phyloP scores from a whole-genome alignment of 805 yeast genomes.

The Kluyveromyces nonfermentans region DNA sequence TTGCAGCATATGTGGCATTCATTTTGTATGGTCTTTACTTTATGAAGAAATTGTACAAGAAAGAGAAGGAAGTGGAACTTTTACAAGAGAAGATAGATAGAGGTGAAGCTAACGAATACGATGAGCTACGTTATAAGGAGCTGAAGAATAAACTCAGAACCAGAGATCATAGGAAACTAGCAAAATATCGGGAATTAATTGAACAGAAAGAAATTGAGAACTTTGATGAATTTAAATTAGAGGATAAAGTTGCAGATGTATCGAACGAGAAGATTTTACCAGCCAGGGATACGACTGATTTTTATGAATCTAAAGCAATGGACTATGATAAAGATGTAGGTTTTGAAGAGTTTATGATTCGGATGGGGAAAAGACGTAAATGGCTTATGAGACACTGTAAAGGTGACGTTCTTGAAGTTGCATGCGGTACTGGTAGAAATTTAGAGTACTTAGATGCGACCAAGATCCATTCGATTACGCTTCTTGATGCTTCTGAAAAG shows the following conservation, averaged over 20 bases:
- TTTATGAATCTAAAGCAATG: conserved; percentile 68
- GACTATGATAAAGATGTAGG: conserved; percentile 76
- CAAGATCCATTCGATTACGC: conserved; percentile 62
- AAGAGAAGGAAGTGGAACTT: conserved; percentile 50
- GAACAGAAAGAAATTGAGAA: conserved; percentile 28
- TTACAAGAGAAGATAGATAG: conserved; percentile 32
- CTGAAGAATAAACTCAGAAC: conserved; percentile 52
- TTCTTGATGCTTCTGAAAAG: conserved; percentile 70
- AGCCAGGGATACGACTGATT: conserved; percentile 70
- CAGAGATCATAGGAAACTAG: conserved; percentile 50
- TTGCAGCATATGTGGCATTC: conserved; percentile 50
- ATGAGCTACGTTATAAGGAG: conserved; percentile 51
- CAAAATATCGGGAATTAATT: conserved; percentile 48
- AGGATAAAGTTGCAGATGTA: conserved; percentile 24
- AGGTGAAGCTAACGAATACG: conserved; percentile 45
- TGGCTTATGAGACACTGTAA: conserved; percentile 68
- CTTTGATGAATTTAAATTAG: conserved; percentile 26
- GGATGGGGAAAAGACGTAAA: conserved; percentile 52
- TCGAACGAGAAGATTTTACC: conserved; percentile 41
- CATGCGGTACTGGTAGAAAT: conserved; percentile 95
- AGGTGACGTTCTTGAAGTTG: conserved; percentile 91
- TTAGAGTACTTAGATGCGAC: conserved; percentile 60
- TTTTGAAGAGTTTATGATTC: conserved; percentile 37
- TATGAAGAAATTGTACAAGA: conserved; percentile 55
- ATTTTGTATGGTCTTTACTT: conserved; percentile 51